These are phyloP conservation scores for Yamadazyma mexicana DNA, from an alignment of 1,139 yeast genomes.

Conservation along the genomic window DNA sequence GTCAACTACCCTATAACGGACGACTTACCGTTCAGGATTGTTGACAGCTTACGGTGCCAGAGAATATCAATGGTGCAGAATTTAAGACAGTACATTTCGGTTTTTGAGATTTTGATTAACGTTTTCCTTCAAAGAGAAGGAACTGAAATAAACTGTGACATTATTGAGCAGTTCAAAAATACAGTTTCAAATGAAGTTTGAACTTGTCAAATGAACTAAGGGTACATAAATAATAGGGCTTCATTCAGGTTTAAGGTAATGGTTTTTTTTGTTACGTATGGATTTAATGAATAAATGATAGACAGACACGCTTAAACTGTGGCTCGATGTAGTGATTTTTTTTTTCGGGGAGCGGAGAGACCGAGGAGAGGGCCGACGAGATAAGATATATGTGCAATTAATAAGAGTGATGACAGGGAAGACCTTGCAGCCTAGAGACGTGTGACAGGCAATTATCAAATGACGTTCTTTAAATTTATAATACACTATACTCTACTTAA, in stretches of 20 bases:
- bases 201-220: background rate
- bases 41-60: slow-evolving; percentile 65
- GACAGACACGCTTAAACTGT: too few relatives aligned
- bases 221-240: background rate
- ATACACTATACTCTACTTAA: slow-evolving; percentile 22
- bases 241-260: background rate
- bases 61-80: slow-evolving; percentile 84
- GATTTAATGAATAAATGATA: background rate
- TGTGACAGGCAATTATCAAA: too few relatives aligned
- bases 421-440: too few relatives aligned
- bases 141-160: background rate
- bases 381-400: too few relatives aligned
- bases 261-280: background rate
- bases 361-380: too few relatives aligned
- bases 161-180: background rate
- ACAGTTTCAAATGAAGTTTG: background rate
- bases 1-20: slow-evolving; percentile 11
- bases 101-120: slow-evolving; percentile 54
- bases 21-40: slow-evolving; percentile 41
- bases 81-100: slow-evolving; percentile 67
- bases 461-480: background rate
- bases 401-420: too few relatives aligned
- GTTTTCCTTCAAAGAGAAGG: slow-evolving; percentile 14
- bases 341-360: too few relatives aligned
- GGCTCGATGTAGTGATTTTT: too few relatives aligned